Evolutionary conservation across 768 basidiomycete genomes (phyloP), one percentile per base, ranked within the genome.

Genomic region (Lactarius sp.): DNA sequence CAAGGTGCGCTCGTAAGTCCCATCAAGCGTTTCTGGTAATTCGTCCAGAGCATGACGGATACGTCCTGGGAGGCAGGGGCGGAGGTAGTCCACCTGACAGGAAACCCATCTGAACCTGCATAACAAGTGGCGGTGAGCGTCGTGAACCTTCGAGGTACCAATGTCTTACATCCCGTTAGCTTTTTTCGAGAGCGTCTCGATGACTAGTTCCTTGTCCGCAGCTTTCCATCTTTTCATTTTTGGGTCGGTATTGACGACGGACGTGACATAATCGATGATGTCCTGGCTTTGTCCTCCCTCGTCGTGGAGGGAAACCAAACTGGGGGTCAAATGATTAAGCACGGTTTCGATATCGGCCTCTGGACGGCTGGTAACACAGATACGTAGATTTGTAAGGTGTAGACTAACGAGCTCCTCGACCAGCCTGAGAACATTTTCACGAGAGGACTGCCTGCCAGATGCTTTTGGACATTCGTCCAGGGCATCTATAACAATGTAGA

Each of bases 151-250:
- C 13, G 12, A 12, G 39, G 39, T 39, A 39, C 39, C 39, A 12
- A 39, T 39, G 39, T 53, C 27, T 52, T 36, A 61, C 60, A 61
- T 61, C 8, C 60, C 60, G 6, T 56, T 3, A 4, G 60, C 53
- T 18, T 56, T 61, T 34, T 49, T 6, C 1, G 53, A 16, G 36
- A 60, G 51, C n/a, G 13, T 16, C 0, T 9, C 18, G 18, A 46
- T 52, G 41, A 60, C 59, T 18, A 44, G 10, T 1, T 20, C 14
- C 51, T 52, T 60, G 31, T 52, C 42, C 1, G 34, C 41, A 2
- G 9, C 42, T 7, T 13, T n/a, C 59, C 59, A 60, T 4, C n/a
- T 52, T 16, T 8, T 3, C n/a, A 44, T 52, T 4, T 10, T 27
- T 14, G 4, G 6, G 34, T 61, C 44, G 0, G 60, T 18, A 22